Evolutionary conservation across 2,329 filamentous ascomycete genomes (phyloP), one percentile per base, ranked within the genome.

Genomic region (Ceratocystis variospora): DNA sequence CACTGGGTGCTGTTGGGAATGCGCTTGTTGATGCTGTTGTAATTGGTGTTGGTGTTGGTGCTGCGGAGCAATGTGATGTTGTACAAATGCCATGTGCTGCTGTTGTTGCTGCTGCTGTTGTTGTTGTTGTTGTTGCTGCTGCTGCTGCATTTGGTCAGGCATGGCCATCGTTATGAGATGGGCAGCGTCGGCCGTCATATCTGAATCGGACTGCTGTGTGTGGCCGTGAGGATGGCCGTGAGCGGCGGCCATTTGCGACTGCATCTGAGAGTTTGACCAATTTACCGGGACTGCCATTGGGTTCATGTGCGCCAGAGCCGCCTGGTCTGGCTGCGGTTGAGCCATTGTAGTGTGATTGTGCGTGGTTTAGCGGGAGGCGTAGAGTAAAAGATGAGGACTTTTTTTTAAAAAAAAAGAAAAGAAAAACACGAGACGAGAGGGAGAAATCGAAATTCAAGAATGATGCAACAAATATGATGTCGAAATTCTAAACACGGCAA

Each of bases 1-100:
- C 7, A 65, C 46, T 22, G 50, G 17, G 19, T 63, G 66, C 44
- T 65, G 63, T 46, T 68, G 66, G n/a, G 59, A 25, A 31, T 63
- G 65, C 33, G 33, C n/a, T n/a, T 63, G 63, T 25, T 73, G 72
- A 28, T 73, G 73, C 31, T 76, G 50, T 19, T 64, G 65, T 8
- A 65, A 63, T 31, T 62, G 55, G 17, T 73, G 72, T 37, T 73
- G 73, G 28, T 76, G 48, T 22, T 63, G 65, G 12, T 67, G 66
- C 22, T 61, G 50, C 15, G 55, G 55, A 59, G 63, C 45, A 19
- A 68, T 59, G 22, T 59, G 65, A 37, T 63, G 65, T 61, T 67
- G 65, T n/a, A 63, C 61, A 48, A 37, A 50, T 45, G 62, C 62
- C 48, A 67, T 63, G 22, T 67, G 55, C 41, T 33, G 62, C 22